Conservation (phyloP, 495 filamentous ascomycete genomes). For the Sordaria brevicollis region DNA sequence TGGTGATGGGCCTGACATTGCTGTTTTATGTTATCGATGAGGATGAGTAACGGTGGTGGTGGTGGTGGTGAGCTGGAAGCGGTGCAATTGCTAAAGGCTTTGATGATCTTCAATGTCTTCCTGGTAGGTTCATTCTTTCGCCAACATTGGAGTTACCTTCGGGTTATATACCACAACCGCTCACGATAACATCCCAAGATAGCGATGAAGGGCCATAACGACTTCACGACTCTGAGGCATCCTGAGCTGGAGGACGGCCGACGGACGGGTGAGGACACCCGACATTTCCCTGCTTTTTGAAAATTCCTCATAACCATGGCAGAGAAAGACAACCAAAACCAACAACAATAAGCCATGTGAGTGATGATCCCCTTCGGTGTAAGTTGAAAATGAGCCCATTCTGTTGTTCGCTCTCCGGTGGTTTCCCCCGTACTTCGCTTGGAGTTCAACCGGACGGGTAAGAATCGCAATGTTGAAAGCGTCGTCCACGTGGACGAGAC, state of each 20-base stretch:
- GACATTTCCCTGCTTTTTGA: not conserved
- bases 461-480: not conserved
- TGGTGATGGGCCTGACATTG: not conserved
- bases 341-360: not conserved
- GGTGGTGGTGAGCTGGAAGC: not conserved
- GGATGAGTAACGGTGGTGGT: not conserved
- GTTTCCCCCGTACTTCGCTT: not conserved
- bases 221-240: not conserved
- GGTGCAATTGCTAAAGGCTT: not conserved
- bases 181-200: not conserved
- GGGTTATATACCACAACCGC: not conserved
- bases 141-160: accelerated
- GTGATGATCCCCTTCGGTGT: not conserved
- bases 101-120: not conserved
- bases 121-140: accelerated
- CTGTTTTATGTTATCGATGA: not conserved
- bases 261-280: not conserved
- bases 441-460: not conserved
- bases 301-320: not conserved
- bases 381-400: not conserved
- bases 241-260: not conserved
- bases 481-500: not conserved
- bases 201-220: not conserved
- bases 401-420: not conserved
- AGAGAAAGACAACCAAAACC: not conserved